Percentiles rank a stretch among this genome's conserved stretches.
Evolutionary conservation across 2,329 filamentous ascomycete species (phyloP).

Genomic region (Cordyceps pruinosa): DNA sequence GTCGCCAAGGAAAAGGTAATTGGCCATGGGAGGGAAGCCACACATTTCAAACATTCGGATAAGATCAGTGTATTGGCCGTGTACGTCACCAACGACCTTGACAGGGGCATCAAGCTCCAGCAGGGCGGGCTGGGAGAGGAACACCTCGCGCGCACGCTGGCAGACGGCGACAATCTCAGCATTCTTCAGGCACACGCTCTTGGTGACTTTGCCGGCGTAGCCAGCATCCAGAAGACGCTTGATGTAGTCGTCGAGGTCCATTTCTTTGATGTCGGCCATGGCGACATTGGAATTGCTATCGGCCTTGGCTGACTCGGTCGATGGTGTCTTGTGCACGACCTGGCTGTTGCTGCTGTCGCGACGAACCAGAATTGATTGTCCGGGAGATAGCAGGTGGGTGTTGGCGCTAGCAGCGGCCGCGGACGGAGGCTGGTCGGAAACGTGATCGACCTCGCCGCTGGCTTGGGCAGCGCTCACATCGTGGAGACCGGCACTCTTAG

Average conservation of each 20-base stretch:
- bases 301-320: constrained; percentile 35
- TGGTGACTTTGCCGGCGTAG: constrained; percentile 94
- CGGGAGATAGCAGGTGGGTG: constrained; percentile 59
- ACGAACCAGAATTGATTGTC: constrained; percentile 84
- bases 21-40: constrained; percentile 84
- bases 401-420: constrained; percentile 51
- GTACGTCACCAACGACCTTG: constrained; percentile 95
- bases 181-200: constrained; percentile 94
- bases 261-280: constrained; percentile 84
- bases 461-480: constrained; percentile 76
- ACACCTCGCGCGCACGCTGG: constrained; percentile 77
- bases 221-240: constrained; percentile 88
- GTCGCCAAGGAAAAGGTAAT: constrained; percentile 91
- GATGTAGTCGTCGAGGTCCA: constrained; percentile 96
- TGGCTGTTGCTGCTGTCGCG: constrained; percentile 61
- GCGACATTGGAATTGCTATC: constrained; percentile 56
- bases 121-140: constrained; percentile 85
- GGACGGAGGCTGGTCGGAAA: constrained; percentile 82
- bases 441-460: constrained; percentile 85
- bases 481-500: constrained; percentile 56
- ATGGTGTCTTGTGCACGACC: constrained; percentile 46
- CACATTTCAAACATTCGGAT: constrained; percentile 99
- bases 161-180: constrained; percentile 95
- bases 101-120: constrained; percentile 90
- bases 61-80: constrained; percentile 92